Conservation (phyloP, 306 rosid genomes). For the Trifolium pratense region DNA sequence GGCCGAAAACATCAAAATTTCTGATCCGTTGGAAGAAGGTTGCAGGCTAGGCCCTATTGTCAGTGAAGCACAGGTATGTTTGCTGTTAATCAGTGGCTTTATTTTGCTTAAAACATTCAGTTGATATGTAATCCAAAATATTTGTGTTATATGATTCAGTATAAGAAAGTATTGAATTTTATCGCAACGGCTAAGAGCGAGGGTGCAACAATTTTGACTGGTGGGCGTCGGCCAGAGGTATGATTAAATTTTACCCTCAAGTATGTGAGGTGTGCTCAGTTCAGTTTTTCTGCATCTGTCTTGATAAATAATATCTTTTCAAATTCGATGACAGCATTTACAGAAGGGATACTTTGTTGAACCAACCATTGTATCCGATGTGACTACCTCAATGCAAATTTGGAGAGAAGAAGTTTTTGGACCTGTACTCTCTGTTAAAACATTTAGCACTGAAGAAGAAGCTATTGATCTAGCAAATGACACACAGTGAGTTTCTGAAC, state of each 20-base stretch:
- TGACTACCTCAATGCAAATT: conserved; percentile 91
- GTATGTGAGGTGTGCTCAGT: background rate
- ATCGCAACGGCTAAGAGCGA: conserved; percentile 83
- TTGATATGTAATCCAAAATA: conserved; percentile 4
- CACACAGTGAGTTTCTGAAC: conserved; percentile 62
- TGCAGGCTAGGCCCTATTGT: conserved; percentile 98
- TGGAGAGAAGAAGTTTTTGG: conserved; percentile 98
- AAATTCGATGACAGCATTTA: conserved; percentile 69
- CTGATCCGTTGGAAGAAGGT: conserved; percentile 97
- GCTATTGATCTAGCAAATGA: conserved; percentile 91
- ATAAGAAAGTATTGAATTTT: conserved; percentile 79
- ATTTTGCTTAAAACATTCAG: background rate
- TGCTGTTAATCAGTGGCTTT: conserved; percentile 1
- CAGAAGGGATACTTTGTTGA: conserved; percentile 81
- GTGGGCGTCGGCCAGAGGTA: conserved; percentile 95
- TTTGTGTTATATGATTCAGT: conserved; percentile 56
- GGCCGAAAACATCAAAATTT: conserved; percentile 80
- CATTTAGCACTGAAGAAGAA: conserved; percentile 89
- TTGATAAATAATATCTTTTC: conserved; percentile 9
- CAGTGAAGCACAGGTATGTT: conserved; percentile 78
- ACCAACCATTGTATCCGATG: conserved; percentile 79
- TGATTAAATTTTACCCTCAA: conserved; percentile 34
- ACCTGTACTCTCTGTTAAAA: conserved; percentile 89
- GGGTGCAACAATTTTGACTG: conserved; percentile 85
- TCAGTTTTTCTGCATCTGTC: conserved; percentile 20